Evolutionary conservation across 164 flowering plant genomes (phyloP), one percentile per base, ranked within the genome.

Genomic region (Chloranthus sessilifolius): DNA sequence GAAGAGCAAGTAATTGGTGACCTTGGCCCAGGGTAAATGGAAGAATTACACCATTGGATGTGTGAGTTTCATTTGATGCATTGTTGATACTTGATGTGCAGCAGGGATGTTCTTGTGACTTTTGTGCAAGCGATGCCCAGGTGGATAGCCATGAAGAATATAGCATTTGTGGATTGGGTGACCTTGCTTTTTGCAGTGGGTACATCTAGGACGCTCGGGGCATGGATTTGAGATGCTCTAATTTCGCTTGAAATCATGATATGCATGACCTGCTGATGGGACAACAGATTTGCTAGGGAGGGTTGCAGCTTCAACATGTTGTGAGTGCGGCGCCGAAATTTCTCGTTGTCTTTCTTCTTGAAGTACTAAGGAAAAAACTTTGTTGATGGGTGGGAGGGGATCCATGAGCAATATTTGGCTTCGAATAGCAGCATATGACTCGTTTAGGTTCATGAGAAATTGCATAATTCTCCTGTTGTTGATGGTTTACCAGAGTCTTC

Each of bases 141-240:
- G 52, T 17, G 37, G 52, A 29, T 47, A 47, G 8, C 52, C 52
- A 47, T 30, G 52, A 2, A 47, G 52, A 19, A 29, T 22, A 47
- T 47, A 47, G 17, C 38, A 47, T 16, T 16, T 47, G 5, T 47
- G 23, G 17, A 28, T 29, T 14, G 26, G 16, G 38, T 19, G 35
- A 3, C 52, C 52, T 22, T n/a, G 24, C 14, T 23, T 7, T 6
- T 27, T 25, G 21, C 52, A 30, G 17, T 30, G 22, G 19, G 29
- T 23, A 48, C 27, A 16, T 10, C 24, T 48, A 20, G 38, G 38
- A 2, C 11, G 14, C 31, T 44, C 25, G 22, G 1, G 1, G 1
- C 45, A 1, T 1, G 26, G 10, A 20, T 7, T n/a, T 24, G 24
- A 3, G 5, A 8, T 5, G 9, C 5, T 44, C 1, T 26, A 0